phyloP scores from a whole-genome alignment of 2,329 filamentous ascomycete species.

The Fusarium sp. region DNA sequence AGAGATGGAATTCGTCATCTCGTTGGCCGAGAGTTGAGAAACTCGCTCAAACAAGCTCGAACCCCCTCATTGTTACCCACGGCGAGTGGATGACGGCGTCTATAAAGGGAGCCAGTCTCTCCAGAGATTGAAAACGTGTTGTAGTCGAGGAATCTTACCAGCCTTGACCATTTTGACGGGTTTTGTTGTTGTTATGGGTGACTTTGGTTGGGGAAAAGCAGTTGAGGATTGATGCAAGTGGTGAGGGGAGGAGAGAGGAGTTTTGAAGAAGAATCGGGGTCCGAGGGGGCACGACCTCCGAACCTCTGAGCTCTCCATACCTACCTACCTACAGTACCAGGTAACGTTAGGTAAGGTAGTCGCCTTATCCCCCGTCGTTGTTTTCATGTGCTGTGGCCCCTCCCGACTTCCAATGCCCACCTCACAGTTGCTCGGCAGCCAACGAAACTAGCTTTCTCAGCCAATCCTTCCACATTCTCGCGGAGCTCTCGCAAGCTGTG shows the following conservation, averaged over 20 bases:
- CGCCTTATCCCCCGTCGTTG: not conserved
- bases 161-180: constrained; percentile 95
- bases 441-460: not conserved
- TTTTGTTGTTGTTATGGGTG: constrained; percentile 39
- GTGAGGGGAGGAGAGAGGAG: constrained; percentile 40
- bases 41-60: constrained; percentile 71
- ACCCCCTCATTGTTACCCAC: constrained; percentile 32
- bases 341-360: too few relatives aligned
- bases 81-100: constrained; percentile 24
- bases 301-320: constrained; percentile 22
- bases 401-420: not conserved
- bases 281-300: constrained; percentile 33
- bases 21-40: constrained; percentile 58
- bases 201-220: constrained; percentile 30
- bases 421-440: not conserved
- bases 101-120: constrained; percentile 44
- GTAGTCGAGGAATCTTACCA: constrained; percentile 67
- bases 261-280: constrained; percentile 43
- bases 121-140: constrained; percentile 6
- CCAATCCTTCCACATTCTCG: constrained; percentile 25
- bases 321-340: not conserved
- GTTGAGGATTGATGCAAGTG: constrained; percentile 36
- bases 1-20: constrained; percentile 38
- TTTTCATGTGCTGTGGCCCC: constrained; percentile 3
- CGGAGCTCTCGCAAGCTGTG: constrained; percentile 30